These are phyloP conservation scores for Aspergillus sp. DNA, from an alignment of 2,329 filamentous ascomycete species.

Conservation along the genomic window DNA sequence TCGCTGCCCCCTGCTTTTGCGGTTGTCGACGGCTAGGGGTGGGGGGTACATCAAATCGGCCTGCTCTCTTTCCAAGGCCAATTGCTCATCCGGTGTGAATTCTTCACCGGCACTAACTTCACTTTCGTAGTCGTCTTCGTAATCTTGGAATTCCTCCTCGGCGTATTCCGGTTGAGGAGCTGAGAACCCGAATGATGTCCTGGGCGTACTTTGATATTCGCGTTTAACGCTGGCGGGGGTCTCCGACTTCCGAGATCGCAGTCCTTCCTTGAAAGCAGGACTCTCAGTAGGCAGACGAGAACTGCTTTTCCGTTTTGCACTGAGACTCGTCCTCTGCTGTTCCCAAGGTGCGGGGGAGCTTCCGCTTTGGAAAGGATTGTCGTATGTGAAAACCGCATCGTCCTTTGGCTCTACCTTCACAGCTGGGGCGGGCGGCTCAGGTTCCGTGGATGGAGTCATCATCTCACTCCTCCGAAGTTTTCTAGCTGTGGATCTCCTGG, in stretches of 20 bases:
- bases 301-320: conserved; percentile 49
- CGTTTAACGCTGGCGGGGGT: conserved; percentile 37
- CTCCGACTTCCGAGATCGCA: conserved; percentile 27
- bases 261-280: conserved; percentile 17
- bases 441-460: conserved; percentile 32
- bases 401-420: conserved; percentile 44
- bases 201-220: conserved; percentile 51
- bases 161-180: conserved; percentile 31
- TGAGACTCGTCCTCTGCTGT: conserved; percentile 38
- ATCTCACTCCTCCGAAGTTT: conserved; percentile 49
- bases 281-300: conserved; percentile 38
- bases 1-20: conserved; percentile 40
- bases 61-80: conserved; percentile 71
- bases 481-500: conserved; percentile 43
- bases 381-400: conserved; percentile 71
- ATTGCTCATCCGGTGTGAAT: conserved; percentile 85
- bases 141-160: conserved; percentile 35
- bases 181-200: conserved; percentile 57
- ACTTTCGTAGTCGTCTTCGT: conserved; percentile 52
- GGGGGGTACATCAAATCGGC: conserved; percentile 39
- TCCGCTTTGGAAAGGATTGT: conserved; percentile 91
- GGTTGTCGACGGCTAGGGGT: conserved; percentile 16
- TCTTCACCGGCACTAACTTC: conserved; percentile 70
- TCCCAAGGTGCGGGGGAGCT: conserved; percentile 60
- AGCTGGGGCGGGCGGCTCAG: conserved; percentile 31